Conservation (phyloP, 139 green algal species). For the Chlorella ohadii region DNA sequence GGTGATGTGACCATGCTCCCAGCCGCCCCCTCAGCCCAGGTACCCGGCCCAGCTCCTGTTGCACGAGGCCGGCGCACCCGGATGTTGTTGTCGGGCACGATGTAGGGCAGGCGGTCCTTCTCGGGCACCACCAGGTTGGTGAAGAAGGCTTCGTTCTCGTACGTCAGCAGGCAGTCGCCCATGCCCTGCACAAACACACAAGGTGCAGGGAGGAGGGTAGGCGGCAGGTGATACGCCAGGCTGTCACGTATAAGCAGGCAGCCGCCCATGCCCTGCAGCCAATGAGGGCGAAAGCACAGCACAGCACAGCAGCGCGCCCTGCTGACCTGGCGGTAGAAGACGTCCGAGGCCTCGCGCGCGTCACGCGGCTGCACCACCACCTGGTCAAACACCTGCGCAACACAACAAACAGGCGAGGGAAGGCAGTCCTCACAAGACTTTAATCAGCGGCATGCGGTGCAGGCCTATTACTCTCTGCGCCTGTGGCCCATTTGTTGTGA, state of each 20-base stretch:
- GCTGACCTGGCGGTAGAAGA: constrained; percentile 85
- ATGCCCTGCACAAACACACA: background rate
- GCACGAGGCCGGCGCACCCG: constrained; percentile 29
- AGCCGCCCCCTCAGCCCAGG: too few species aligned
- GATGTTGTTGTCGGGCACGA: constrained; percentile 72
- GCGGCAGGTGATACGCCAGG: too few species aligned
- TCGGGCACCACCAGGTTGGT: constrained; percentile 75
- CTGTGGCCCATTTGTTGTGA: too few species aligned
- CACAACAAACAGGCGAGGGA: background rate
- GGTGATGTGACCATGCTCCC: too few species aligned
- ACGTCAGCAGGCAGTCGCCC: constrained; percentile 88
- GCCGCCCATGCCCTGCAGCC: too few species aligned
- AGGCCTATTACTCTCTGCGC: too few species aligned
- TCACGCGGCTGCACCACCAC: constrained; percentile 87
- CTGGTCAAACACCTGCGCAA: constrained; percentile 63
- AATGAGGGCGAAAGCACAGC: background rate
- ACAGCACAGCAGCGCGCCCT: background rate
- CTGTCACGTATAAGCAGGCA: too few species aligned
- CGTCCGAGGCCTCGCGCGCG: constrained; percentile 83
- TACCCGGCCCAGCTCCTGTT: too few species aligned
- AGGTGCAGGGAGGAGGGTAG: background rate
- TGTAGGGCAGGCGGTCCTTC: constrained; percentile 75
- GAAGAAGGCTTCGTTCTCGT: constrained; percentile 91
- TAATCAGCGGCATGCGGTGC: too few species aligned
- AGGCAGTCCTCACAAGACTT: too few species aligned